phyloP scores from a whole-genome alignment of 2,329 filamentous ascomycete species.

The Cephalotrichum gorgonifer region DNA sequence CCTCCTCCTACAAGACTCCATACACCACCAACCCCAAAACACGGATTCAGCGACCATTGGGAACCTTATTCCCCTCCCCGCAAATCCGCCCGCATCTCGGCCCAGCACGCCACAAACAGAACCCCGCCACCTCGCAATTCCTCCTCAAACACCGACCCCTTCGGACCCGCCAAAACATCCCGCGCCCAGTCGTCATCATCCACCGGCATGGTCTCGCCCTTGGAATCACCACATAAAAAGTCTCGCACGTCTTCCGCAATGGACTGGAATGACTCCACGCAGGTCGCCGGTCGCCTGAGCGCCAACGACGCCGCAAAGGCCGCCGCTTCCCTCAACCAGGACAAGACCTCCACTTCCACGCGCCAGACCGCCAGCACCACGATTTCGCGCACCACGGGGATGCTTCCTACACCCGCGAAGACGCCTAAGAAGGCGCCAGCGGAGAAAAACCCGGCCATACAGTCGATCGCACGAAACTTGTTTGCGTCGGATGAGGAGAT shows the following conservation, averaged over 20 bases:
- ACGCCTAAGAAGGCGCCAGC: conserved; percentile 58
- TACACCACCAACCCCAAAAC: conserved; percentile 59
- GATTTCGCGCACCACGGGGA: conserved; percentile 30
- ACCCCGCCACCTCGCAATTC: conserved; percentile 43
- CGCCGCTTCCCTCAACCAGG: conserved; percentile 28
- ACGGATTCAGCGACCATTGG: conserved; percentile 58
- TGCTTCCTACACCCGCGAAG: conserved; percentile 71
- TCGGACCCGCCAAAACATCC: conserved; percentile 8
- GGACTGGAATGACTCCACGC: conserved; percentile 22
- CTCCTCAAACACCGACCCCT: conserved; percentile 11
- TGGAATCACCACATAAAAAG: conserved; percentile 14
- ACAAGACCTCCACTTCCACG: conserved; percentile 12
- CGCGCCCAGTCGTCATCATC: conserved; percentile 6
- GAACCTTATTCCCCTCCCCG: conserved; percentile 63
- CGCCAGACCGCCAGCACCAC: conserved; percentile 17
- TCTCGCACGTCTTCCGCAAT: conserved; percentile 18
- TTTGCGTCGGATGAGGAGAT: conserved; percentile 50
- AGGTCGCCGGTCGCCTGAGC: conserved; percentile 22
- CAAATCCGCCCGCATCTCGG: conserved; percentile 55
- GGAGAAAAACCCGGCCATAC: conserved; percentile 38
- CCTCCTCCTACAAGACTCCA: conserved; percentile 47
- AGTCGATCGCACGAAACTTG: conserved; percentile 48
- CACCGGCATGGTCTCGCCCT: conserved; percentile 15
- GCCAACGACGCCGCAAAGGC: conserved; percentile 31
- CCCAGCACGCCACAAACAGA: conserved; percentile 36